Percentiles rank a stretch among this genome's conserved stretches.
Evolutionary conservation across 73 alveolate genomes (phyloP).

Genomic region (Blepharisma stoltei): DNA sequence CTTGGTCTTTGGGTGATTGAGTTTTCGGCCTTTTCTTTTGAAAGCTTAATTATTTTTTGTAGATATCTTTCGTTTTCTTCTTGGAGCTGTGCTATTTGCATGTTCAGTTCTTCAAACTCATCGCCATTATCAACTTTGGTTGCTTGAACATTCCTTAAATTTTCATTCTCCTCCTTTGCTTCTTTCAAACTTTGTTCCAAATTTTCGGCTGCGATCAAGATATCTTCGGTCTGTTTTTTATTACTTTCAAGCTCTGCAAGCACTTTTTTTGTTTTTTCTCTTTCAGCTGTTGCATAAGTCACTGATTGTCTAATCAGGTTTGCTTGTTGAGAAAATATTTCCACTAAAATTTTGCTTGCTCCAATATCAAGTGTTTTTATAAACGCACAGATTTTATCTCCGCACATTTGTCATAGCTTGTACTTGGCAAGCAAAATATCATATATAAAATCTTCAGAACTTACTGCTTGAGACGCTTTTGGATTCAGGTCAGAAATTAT

Average conservation of each 20-base stretch:
- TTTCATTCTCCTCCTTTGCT: conserved; percentile 33
- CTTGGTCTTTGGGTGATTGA: conserved; percentile 4
- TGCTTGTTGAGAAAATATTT: conserved; percentile 20
- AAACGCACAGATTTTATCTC: conserved; percentile 34
- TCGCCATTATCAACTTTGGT: conserved; percentile 37
- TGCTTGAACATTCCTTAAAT: conserved; percentile 23
- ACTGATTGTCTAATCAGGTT: conserved; percentile 3
- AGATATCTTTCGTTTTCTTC: conserved; percentile 50
- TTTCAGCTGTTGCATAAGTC: background rate
- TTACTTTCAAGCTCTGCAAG: background rate
- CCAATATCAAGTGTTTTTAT: conserved; percentile 32
- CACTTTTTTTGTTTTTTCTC: background rate
- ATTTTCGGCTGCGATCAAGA: conserved; percentile 17
- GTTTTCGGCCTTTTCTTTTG: conserved; percentile 39
- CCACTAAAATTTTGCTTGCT: conserved; percentile 33
- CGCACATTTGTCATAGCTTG: conserved; percentile 38
- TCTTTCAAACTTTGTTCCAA: background rate
- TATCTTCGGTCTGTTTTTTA: background rate
- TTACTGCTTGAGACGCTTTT: background rate
- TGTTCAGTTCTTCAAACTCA: background rate
- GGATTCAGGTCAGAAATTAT: conserved; percentile 34
- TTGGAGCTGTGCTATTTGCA: conserved; percentile 38
- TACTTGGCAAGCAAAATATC: conserved; percentile 43
- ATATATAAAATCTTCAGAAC: conserved; percentile 23
- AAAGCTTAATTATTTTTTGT: conserved; percentile 34